phyloP scores from a whole-genome alignment of 257 asterid species.

The Gentiana dahurica region DNA sequence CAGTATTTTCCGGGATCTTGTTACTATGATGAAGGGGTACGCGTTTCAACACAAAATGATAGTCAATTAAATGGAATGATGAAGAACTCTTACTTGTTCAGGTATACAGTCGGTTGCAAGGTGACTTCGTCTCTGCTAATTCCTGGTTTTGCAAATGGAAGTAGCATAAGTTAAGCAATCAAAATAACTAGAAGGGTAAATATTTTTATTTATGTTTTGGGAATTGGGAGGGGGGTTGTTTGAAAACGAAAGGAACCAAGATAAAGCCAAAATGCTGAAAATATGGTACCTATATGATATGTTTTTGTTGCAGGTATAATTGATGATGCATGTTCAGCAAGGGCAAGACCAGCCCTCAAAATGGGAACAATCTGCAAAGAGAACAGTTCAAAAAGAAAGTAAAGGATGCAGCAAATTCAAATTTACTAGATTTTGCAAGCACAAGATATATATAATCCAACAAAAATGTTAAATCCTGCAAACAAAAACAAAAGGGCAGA shows the following conservation, averaged over 20 bases:
- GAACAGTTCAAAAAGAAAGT: neutral
- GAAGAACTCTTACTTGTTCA: constrained; percentile 71
- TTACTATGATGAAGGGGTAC: no score
- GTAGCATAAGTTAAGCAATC: constrained; percentile 11
- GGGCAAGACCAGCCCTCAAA: constrained; percentile 98
- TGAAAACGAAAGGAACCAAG: no score
- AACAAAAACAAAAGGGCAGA: no score
- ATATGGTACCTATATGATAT: constrained; percentile 67
- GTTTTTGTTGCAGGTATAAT: constrained; percentile 75
- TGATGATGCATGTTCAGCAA: constrained; percentile 90
- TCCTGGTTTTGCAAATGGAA: constrained; percentile 35
- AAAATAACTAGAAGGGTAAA: neutral
- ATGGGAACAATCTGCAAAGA: constrained; percentile 80
- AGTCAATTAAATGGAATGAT: neutral
- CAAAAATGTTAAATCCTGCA: no score
- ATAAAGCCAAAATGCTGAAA: neutral
- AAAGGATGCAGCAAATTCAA: neutral
- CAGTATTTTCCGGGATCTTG: no score
- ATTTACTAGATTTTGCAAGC: no score
- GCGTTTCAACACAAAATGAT: no score
- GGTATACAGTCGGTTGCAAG: constrained; percentile 73
- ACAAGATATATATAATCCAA: no score
- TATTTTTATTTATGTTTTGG: no score
- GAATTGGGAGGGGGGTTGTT: no score
- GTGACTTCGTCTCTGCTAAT: constrained; percentile 84